Conservation (phyloP, 2,329 filamentous ascomycete species). For the Colletotrichum scovillei region DNA sequence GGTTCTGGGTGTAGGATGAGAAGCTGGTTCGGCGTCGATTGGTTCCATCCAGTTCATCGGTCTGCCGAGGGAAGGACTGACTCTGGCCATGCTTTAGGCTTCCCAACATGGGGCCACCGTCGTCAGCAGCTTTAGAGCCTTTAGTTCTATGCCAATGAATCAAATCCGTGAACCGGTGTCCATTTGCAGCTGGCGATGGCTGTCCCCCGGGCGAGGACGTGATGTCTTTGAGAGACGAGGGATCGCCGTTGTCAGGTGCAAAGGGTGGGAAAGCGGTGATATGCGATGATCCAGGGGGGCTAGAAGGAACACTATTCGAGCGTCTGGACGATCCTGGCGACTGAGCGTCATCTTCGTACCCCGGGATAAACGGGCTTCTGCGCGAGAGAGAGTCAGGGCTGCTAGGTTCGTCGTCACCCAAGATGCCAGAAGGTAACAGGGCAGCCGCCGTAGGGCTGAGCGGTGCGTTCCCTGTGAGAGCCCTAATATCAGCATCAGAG, state of each 20-base stretch:
- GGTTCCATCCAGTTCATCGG: slow-evolving; percentile 65
- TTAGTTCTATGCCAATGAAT: slow-evolving; percentile 71
- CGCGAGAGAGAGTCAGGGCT: slow-evolving; percentile 50
- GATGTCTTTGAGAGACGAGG: slow-evolving; percentile 50
- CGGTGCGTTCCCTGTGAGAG: slow-evolving; percentile 72
- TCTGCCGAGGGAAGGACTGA: slow-evolving; percentile 77
- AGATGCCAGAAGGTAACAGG: slow-evolving; percentile 75
- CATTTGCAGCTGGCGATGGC: slow-evolving; percentile 42
- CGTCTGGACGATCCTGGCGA: slow-evolving; percentile 70
- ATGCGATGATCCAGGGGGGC: slow-evolving; percentile 70
- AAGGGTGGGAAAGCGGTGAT: slow-evolving; percentile 67
- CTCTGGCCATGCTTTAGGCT: slow-evolving; percentile 78
- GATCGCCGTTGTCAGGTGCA: slow-evolving; percentile 56
- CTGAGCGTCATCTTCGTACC: slow-evolving; percentile 60
- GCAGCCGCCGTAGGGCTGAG: slow-evolving; percentile 82
- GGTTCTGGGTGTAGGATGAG: slow-evolving; percentile 68
- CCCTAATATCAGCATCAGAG: slow-evolving; percentile 72
- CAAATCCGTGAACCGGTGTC: slow-evolving; percentile 58
- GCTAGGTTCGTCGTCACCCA: slow-evolving; percentile 72
- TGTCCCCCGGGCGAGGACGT: slow-evolving; percentile 54
- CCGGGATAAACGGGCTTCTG: slow-evolving; percentile 49
- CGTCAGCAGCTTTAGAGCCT: slow-evolving; percentile 64
- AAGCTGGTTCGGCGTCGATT: slow-evolving; percentile 70
- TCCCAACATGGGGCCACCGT: slow-evolving; percentile 74
- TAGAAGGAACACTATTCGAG: slow-evolving; percentile 69